Percentiles rank a stretch among this genome's conserved stretches.
Evolutionary conservation across 257 asterid genomes (phyloP).

Genomic region (Primulina eburnea): DNA sequence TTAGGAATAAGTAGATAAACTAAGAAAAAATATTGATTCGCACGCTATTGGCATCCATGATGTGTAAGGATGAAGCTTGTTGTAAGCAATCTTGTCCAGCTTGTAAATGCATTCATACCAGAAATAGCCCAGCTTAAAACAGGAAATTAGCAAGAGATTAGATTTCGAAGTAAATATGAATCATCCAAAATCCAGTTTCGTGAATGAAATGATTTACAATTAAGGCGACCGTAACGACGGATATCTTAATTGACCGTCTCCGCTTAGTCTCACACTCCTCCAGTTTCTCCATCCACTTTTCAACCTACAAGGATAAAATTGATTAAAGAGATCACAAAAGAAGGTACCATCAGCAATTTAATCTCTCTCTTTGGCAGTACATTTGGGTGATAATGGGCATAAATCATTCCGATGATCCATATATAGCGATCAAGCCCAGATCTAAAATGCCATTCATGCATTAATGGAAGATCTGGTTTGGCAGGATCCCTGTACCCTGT

Average conservation of each 20-base stretch:
- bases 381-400: slow-evolving; percentile 75
- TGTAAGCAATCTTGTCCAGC: slow-evolving; percentile 84
- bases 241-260: slow-evolving; percentile 67
- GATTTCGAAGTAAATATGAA: slow-evolving; percentile 1
- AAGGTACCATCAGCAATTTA: not conserved
- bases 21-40: slow-evolving; percentile 24
- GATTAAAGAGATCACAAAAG: slow-evolving; percentile 15
- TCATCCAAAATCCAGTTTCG: not conserved
- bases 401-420: slow-evolving; percentile 86
- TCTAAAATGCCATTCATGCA: slow-evolving; percentile 94
- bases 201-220: slow-evolving; percentile 42
- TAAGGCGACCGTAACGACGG: slow-evolving; percentile 49
- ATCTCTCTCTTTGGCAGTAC: slow-evolving; percentile 33
- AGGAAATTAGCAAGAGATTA: slow-evolving; percentile 17
- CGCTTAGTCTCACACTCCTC: slow-evolving; percentile 78
- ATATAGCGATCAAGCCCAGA: slow-evolving; percentile 89
- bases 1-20: not conserved
- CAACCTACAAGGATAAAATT: slow-evolving; percentile 52
- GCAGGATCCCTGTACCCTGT: slow-evolving; percentile 93
- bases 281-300: slow-evolving; percentile 95
- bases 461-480: slow-evolving; percentile 80
- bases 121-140: slow-evolving; percentile 54
- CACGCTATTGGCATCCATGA: slow-evolving; percentile 98
- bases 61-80: slow-evolving; percentile 95
- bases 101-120: slow-evolving; percentile 91